Base-by-base conservation (phyloP, 192 early-diverging fungal genomes). In the Gryganskiella cystojenkinii region DNA sequence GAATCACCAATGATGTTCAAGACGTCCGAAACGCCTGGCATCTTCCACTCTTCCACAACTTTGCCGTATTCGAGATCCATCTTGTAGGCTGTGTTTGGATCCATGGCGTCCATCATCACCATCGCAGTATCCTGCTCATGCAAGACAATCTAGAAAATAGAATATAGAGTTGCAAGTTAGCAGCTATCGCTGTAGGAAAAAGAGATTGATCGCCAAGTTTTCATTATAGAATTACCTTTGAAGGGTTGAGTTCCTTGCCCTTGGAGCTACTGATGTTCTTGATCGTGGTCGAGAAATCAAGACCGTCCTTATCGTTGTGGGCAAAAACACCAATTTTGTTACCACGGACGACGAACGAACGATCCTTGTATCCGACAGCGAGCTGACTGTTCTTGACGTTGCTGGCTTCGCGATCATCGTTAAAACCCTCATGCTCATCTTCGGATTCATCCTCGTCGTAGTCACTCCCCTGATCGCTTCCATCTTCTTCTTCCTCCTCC, bases 21-120 rank as follows among this genome's bases (percentile, higher is more conserved):
- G 3, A 81, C 87, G 8, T 86, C 85, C n/a, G 93, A 75, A 45
- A 90, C 69, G 49, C 94, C 92, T 56, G 95, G 89, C 44, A 96
- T 86, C 34, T 91, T 89, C 94, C 94, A 98, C 81, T 97, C 94
- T 60, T 98, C 95, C 14, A 96, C 96, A 17, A 98, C 89, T 82
- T 95, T 92, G 37, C 95, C 96, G 70, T 84, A 83, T 71, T 95
- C 93, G 31, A 98, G 80, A 79, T 98, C 96, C 95, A 98, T 95
- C 61, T 86, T 88, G 86, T 89, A 96, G 52, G 96, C 83, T 40
- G 86, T 90, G 64, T 93, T 81, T 25, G 85, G 74, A 44, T 95
- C 89, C 62, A 83, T 73, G 47, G 86, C 81, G 61, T 93, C 84
- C 88, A 93, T 88, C 68, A 96, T 82, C 34, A 98, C 73, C 84